Conservation (phyloP, 2,329 filamentous ascomycete species). For the Xylariaceae sp. region DNA sequence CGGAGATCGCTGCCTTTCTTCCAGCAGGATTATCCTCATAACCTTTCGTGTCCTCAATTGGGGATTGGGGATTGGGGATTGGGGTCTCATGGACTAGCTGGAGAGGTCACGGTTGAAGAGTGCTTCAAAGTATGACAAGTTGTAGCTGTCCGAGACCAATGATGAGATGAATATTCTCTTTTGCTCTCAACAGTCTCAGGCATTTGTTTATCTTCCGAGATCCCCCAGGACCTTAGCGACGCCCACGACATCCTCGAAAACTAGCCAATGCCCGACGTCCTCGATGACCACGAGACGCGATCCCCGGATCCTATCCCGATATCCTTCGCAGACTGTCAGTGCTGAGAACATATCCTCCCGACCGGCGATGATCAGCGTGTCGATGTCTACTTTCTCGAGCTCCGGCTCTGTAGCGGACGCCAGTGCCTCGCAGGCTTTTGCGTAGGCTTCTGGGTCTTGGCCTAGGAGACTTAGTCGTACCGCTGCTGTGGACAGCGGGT, state of each 20-base stretch:
- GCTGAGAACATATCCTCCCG: constrained; percentile 1
- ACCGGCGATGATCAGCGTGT: constrained; percentile 11
- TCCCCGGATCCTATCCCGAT: neutral
- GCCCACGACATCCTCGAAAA: constrained; percentile 9
- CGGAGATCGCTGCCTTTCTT: too few relatives aligned
- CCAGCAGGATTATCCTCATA: too few relatives aligned
- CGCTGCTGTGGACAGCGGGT: constrained; percentile 7
- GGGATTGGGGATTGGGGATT: too few relatives aligned
- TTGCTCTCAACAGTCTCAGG: neutral
- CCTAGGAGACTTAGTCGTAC: constrained; percentile 8
- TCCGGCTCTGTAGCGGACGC: neutral
- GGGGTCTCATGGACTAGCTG: too few relatives aligned
- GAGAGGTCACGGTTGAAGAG: too few relatives aligned
- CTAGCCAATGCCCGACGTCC: constrained; percentile 11
- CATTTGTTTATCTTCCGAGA: too few relatives aligned
- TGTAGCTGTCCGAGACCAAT: too few relatives aligned
- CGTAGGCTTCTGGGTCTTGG: constrained; percentile 17
- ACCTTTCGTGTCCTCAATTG: too few relatives aligned
- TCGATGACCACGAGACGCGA: constrained; percentile 2
- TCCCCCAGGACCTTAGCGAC: neutral
- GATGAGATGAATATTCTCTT: too few relatives aligned
- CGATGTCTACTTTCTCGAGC: neutral
- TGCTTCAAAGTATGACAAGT: too few relatives aligned
- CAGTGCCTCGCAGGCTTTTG: constrained; percentile 11
- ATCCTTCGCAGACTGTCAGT: constrained; percentile 3